A percentile compares a stretch with the other conserved stretches of the same genome.
Conservation (phyloP, 2,329 filamentous ascomycete species). For the Nemania diffusa region DNA sequence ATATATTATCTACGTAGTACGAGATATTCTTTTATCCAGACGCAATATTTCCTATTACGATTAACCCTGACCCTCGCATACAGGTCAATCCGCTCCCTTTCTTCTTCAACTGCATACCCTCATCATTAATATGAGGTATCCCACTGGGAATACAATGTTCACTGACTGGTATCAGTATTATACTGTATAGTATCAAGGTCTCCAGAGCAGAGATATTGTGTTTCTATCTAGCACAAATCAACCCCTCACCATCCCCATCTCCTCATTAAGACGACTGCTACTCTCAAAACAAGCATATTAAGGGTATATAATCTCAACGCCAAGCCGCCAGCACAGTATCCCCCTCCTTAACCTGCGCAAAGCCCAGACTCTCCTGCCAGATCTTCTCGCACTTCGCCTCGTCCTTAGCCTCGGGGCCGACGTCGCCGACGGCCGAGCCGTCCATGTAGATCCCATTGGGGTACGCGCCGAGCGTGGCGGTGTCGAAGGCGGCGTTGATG, state of each 20-base stretch:
- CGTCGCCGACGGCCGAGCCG: slow-evolving; percentile 37
- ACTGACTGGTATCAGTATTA: not conserved
- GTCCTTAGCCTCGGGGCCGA: slow-evolving; percentile 45
- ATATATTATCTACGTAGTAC: no score
- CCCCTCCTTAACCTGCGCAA: slow-evolving; percentile 42
- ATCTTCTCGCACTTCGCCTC: slow-evolving; percentile 42
- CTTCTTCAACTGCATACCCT: not conserved
- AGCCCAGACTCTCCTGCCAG: slow-evolving; percentile 48
- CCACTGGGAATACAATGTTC: no score
- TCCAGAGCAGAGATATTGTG: not conserved
- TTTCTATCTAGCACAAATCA: not conserved
- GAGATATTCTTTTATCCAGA: not conserved
- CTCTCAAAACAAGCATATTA: not conserved
- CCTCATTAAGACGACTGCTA: no score
- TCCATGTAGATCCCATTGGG: slow-evolving; percentile 51
- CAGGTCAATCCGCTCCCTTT: not conserved
- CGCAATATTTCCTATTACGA: not conserved
- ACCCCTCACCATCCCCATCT: not conserved
- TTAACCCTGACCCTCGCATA: not conserved
- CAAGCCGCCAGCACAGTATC: slow-evolving; percentile 47
- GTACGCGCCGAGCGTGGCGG: slow-evolving; percentile 38
- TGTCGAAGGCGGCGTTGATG: slow-evolving; percentile 45
- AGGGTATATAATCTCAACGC: slow-evolving; percentile 26
- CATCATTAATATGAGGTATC: not conserved
- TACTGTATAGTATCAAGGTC: not conserved